These are phyloP conservation scores for Fistulifera pelliculosa DNA, from an alignment of 108 stramenopile species.

Conservation along the genomic window DNA sequence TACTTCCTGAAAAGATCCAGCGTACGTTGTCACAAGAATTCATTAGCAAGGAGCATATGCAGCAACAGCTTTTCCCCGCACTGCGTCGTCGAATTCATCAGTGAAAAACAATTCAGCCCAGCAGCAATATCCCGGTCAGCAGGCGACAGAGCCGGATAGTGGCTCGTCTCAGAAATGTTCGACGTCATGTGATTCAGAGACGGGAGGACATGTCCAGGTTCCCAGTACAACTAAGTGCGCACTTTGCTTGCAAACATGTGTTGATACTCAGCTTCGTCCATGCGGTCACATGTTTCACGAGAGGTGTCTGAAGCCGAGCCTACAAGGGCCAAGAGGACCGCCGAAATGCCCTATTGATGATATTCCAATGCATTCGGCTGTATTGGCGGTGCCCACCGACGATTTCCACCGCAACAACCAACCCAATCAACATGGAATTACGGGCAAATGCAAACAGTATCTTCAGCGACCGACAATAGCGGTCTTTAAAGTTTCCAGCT, in stretches of 20 bases:
- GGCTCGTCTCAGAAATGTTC: neutral
- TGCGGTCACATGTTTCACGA: slow-evolving; percentile 91
- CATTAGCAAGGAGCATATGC: slow-evolving; percentile 36
- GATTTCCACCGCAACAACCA: slow-evolving; percentile 8
- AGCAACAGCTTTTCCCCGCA: no score
- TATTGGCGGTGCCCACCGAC: slow-evolving; percentile 76
- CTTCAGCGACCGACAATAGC: no score
- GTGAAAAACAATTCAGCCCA: neutral
- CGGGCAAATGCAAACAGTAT: no score
- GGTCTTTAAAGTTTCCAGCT: no score
- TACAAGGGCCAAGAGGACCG: slow-evolving; percentile 52
- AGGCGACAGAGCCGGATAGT: slow-evolving; percentile 11
- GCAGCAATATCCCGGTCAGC: slow-evolving; percentile 27
- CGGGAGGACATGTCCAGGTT: slow-evolving; percentile 53
- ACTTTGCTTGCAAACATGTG: slow-evolving; percentile 54
- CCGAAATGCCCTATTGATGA: slow-evolving; percentile 75
- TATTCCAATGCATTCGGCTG: slow-evolving; percentile 69
- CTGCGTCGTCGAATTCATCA: neutral
- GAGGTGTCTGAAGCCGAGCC: slow-evolving; percentile 74
- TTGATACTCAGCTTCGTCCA: slow-evolving; percentile 85
- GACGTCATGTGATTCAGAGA: slow-evolving; percentile 15
- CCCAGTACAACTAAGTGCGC: slow-evolving; percentile 71
- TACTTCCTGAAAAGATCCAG: slow-evolving; percentile 79
- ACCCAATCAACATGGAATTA: no score
- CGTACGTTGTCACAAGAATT: slow-evolving; percentile 77